phyloP scores from a whole-genome alignment of 2,329 filamentous ascomycete genomes.

The Neospermospora avenae region DNA sequence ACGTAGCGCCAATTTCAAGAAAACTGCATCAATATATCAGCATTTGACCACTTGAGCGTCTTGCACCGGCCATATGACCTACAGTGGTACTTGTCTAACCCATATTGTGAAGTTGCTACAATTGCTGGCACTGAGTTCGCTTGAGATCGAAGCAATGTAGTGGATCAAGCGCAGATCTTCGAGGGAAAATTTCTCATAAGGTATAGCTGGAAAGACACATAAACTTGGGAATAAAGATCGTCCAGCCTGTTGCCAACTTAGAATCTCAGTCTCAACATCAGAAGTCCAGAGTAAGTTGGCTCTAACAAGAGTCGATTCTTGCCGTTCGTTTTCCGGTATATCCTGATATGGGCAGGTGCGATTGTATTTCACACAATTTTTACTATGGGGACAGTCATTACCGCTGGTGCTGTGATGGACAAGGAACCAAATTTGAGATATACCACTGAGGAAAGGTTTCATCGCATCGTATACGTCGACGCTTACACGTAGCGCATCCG shows the following conservation, averaged over 20 bases:
- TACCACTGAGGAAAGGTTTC: slow-evolving; percentile 98
- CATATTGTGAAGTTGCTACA: slow-evolving; percentile 85
- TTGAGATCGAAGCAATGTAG: slow-evolving; percentile 82
- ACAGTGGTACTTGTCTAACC: slow-evolving; percentile 91
- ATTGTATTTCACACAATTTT: slow-evolving; percentile 98
- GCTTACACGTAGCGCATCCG: slow-evolving; percentile 97
- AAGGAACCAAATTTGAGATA: no score
- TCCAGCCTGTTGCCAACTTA: slow-evolving; percentile 79
- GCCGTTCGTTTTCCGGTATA: slow-evolving; percentile 63
- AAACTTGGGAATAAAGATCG: slow-evolving; percentile 83
- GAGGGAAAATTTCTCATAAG: slow-evolving; percentile 67
- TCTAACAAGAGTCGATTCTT: slow-evolving; percentile 58
- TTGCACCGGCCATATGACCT: no score
- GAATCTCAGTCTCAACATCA: slow-evolving; percentile 76
- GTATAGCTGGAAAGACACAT: slow-evolving; percentile 69
- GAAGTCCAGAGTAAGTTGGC: slow-evolving; percentile 79
- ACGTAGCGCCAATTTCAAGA: slow-evolving; percentile 74
- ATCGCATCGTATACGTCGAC: slow-evolving; percentile 94
- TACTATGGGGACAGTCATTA: slow-evolving; percentile 51
- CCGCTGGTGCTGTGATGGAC: neutral
- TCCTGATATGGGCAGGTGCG: slow-evolving; percentile 98
- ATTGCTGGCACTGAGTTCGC: slow-evolving; percentile 73
- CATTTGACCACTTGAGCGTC: no score
- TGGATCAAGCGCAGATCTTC: slow-evolving; percentile 87
- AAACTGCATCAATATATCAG: slow-evolving; percentile 53